phyloP scores from a whole-genome alignment of 768 basidiomycete genomes.

The Phanerodontia chrysosporium region DNA sequence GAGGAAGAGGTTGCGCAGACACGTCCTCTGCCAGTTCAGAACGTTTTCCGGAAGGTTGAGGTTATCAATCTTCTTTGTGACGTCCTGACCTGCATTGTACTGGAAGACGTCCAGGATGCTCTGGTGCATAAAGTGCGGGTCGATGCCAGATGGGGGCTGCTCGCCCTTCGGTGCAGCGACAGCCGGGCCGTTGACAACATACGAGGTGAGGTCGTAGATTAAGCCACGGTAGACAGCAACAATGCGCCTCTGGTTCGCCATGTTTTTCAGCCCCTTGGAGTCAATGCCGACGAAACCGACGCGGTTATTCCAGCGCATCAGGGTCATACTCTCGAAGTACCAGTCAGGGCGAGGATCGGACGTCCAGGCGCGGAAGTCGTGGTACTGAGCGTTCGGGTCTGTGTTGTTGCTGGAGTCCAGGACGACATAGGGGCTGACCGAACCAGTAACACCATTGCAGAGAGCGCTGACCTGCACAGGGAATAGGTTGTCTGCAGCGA shows the following conservation, averaged over 20 bases:
- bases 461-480: conserved; percentile 95
- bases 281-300: conserved; percentile 87
- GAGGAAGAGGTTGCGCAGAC: conserved; percentile 89
- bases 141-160: conserved; percentile 34
- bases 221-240: conserved; percentile 85
- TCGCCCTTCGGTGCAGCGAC: conserved; percentile 42
- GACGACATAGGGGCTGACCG: conserved; percentile 72
- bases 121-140: conserved; percentile 69
- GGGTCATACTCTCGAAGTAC: conserved; percentile 94
- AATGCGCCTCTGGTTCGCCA: conserved; percentile 57
- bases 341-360: conserved; percentile 94
- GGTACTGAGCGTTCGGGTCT: conserved; percentile 76
- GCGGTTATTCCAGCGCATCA: conserved; percentile 86
- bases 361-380: conserved; percentile 90
- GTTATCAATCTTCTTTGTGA: conserved; percentile 69
- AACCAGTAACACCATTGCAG: conserved; percentile 81
- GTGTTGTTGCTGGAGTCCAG: conserved; percentile 75
- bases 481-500: conserved; percentile 72
- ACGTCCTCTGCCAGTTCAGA: conserved; percentile 74
- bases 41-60: conserved; percentile 57
- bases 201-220: conserved; percentile 84
- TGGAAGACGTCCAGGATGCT: conserved; percentile 72
- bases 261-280: conserved; percentile 64
- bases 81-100: conserved; percentile 67
- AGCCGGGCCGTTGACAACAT: conserved; percentile 68